Evolutionary conservation across 768 basidiomycete species (phyloP), one percentile per base, ranked within the genome.

Genomic region (Kwoniella sp.): DNA sequence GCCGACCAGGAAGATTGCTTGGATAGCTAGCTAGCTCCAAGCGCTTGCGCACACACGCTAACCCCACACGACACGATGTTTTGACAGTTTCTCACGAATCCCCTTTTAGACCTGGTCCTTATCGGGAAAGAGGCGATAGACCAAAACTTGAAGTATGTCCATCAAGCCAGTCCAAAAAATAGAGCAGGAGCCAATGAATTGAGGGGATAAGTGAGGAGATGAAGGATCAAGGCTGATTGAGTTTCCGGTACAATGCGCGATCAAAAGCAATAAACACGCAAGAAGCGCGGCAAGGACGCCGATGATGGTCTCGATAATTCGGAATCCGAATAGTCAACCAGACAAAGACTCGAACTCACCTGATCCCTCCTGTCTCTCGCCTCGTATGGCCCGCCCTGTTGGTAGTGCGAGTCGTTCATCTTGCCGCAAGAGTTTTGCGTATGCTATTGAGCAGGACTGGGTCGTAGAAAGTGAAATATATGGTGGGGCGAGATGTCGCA

Each of bases 351-450:
- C 41, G 48, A 22, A 63, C 66, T 68, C 51, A 68, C 66, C 41
- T 63, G 61, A 26, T 68, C 66, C 48, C 66, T 41, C 20, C 66
- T 30, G 2, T 63, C 66, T 34, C 66, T 58, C 23, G 50, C 58
- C 22, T 66, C 65, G 41, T 45, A 45, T 4, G 41, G 41, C 41
- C 41, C 22, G 26, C 45, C 20, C 52, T 48, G 53, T 52, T 41
- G 45, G 29, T 68, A 68, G 41, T 68, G 66, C 26, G 41, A 55
- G 23, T 68, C 66, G 61, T 63, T 68, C 66, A 63, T 63, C 15
- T 52, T 48, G 41, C 3, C 17, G 9, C 17, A 17, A 11, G 15
- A 17, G 11, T 3, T 45, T 45, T 8, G 41, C 34, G 7, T n/a
- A n/a, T 37, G 34, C 41, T 9, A 45, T 3, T 9, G 17, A 45